Evolutionary conservation across 2,329 filamentous ascomycete species (phyloP).

Genomic region (Amphichorda felina): DNA sequence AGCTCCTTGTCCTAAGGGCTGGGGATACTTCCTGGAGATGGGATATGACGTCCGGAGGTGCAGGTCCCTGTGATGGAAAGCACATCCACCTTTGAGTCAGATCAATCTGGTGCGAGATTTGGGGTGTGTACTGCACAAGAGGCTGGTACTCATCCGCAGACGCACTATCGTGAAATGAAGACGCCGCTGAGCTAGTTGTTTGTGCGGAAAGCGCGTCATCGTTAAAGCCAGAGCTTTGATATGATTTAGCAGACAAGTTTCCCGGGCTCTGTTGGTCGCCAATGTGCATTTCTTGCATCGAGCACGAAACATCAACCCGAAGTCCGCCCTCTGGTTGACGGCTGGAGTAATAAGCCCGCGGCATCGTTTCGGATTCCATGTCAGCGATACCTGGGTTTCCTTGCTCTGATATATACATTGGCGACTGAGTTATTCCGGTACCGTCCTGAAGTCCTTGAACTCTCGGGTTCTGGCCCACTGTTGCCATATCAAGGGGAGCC

Average conservation of each 20-base stretch:
- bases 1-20: constrained; percentile 11
- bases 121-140: constrained; percentile 31
- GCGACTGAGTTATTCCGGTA: background rate
- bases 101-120: constrained; percentile 23
- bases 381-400: constrained; percentile 50
- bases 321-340: background rate
- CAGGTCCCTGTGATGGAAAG: background rate
- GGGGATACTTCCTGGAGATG: constrained; percentile 13
- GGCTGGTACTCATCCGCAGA: constrained; percentile 4
- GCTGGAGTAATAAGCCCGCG: constrained; percentile 26
- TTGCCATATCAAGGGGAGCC: background rate
- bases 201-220: background rate
- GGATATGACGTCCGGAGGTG: background rate
- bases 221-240: background rate
- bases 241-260: constrained; percentile 42
- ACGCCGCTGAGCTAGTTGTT: background rate
- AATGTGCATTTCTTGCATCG: background rate
- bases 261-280: constrained; percentile 30
- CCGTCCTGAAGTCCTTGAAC: background rate
- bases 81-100: constrained; percentile 9
- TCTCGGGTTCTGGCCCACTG: background rate
- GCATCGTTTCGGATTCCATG: constrained; percentile 40
- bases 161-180: background rate
- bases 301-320: background rate
- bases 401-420: constrained; percentile 47